These are phyloP conservation scores for Nicotiana knightiana DNA, from an alignment of 257 asterid species.

Conservation along the genomic window DNA sequence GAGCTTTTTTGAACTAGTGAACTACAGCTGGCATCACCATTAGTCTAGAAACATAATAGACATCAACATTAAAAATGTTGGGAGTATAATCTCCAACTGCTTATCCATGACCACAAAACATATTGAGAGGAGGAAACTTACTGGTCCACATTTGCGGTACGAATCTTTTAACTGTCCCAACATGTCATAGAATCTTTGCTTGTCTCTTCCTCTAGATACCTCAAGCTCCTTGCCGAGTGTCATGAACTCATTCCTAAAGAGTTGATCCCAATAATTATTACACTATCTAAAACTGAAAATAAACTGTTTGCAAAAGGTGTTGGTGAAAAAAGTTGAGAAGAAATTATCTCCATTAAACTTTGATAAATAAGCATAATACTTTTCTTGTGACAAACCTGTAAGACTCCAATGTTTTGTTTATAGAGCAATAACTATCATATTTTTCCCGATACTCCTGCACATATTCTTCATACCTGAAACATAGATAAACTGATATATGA, in stretches of 20 bases:
- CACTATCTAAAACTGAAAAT: background rate
- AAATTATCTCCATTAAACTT: slow-evolving; percentile 6
- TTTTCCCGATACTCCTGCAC: slow-evolving; percentile 88
- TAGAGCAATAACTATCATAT: slow-evolving; percentile 56
- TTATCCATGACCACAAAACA: slow-evolving; percentile 7
- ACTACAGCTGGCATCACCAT: background rate
- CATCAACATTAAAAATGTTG: background rate
- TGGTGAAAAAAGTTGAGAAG: background rate
- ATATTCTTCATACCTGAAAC: slow-evolving; percentile 64
- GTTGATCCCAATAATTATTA: background rate
- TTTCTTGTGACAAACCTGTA: slow-evolving; percentile 50
- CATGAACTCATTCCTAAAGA: slow-evolving; percentile 58
- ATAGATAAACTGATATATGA: slow-evolving; percentile 2
- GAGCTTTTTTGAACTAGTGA: background rate
- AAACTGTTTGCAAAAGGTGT: background rate
- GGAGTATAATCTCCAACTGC: background rate
- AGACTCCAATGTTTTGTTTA: slow-evolving; percentile 62
- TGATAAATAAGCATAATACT: slow-evolving; percentile 3
- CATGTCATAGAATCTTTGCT: slow-evolving; percentile 46
- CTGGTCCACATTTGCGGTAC: slow-evolving; percentile 73
- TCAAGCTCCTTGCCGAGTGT: slow-evolving; percentile 68
- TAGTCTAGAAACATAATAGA: background rate
- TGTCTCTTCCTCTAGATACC: slow-evolving; percentile 56
- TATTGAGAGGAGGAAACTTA: slow-evolving; percentile 22
- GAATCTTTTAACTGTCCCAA: slow-evolving; percentile 60